A percentile compares a stretch with the other conserved stretches of the same genome.
phyloP scores from a whole-genome alignment of 108 stramenopile species.

The Nannochloropsis gaditana region DNA sequence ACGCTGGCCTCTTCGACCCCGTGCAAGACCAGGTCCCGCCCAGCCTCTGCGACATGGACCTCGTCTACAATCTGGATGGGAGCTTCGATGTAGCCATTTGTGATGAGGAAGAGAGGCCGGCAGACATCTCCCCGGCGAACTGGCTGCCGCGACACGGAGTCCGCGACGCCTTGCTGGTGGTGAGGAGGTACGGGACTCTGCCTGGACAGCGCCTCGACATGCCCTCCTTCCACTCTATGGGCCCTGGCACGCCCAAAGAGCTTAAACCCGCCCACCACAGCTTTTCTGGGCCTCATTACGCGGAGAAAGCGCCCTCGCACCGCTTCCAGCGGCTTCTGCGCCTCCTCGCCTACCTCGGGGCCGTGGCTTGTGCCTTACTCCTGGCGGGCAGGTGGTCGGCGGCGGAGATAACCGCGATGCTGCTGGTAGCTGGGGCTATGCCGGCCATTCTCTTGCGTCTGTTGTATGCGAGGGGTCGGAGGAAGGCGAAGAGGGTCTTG shows the following conservation, averaged over 20 bases:
- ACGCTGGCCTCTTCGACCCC: slow-evolving; percentile 2
- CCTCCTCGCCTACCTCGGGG: background rate
- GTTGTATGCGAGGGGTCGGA: background rate
- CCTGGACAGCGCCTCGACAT: background rate
- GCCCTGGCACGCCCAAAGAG: background rate
- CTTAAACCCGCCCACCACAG: background rate
- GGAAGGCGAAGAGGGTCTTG: background rate
- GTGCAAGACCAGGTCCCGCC: slow-evolving; percentile 4
- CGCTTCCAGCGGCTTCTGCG: background rate
- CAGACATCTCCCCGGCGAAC: background rate
- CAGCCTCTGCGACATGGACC: background rate
- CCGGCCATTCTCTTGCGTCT: background rate
- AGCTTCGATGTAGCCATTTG: slow-evolving; percentile 4
- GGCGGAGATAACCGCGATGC: background rate
- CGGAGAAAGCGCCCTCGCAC: background rate
- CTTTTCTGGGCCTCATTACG: background rate
- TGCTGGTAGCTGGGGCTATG: background rate
- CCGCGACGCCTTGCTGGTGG: background rate
- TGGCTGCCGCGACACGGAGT: background rate
- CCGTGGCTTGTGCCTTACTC: background rate
- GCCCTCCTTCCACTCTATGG: slow-evolving; percentile 8
- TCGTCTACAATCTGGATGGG: background rate
- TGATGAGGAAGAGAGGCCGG: slow-evolving; percentile 11
- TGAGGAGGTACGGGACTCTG: background rate
- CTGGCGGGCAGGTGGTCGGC: background rate